These are phyloP conservation scores for Hemileccinum rubropunctum DNA, from an alignment of 768 basidiomycete species.

Conservation along the genomic window DNA sequence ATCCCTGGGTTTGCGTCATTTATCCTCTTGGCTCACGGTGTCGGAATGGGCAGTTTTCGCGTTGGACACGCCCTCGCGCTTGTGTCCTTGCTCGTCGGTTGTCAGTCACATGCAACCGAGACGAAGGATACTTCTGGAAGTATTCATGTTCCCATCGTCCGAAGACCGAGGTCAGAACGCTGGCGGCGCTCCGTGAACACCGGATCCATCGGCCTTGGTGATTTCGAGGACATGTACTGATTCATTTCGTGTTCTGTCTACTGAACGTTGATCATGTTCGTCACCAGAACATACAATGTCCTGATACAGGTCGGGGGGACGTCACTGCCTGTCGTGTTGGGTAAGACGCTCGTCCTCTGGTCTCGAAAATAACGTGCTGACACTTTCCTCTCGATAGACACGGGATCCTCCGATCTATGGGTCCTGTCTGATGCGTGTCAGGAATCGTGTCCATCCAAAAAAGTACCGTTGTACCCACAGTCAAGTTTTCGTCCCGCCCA, in stretches of 20 bases:
- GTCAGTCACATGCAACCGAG: not conserved
- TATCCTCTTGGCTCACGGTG: too few relatives aligned
- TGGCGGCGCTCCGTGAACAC: constrained; percentile 16
- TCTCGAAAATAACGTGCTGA: constrained; percentile 1
- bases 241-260: not conserved
- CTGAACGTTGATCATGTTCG: not conserved
- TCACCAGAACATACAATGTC: constrained; percentile 59
- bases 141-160: constrained; percentile 25
- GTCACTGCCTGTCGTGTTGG: constrained; percentile 55
- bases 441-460: constrained; percentile 36
- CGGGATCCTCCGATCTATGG: constrained; percentile 80
- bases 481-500: constrained; percentile 45
- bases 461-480: constrained; percentile 48
- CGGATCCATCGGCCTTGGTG: constrained; percentile 53
- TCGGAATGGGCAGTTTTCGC: constrained; percentile 12
- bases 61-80: constrained; percentile 9
- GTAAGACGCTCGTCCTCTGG: constrained; percentile 32
- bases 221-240: constrained; percentile 60
- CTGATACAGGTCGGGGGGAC: constrained; percentile 54
- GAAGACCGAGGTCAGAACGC: not conserved
- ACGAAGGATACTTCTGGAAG: constrained; percentile 15
- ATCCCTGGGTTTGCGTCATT: not conserved
- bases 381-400: constrained; percentile 43
- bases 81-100: not conserved
- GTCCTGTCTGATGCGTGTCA: constrained; percentile 57